Base-by-base conservation (phyloP, 2,329 filamentous ascomycete genomes). In the Colletotrichum plurivorum region DNA sequence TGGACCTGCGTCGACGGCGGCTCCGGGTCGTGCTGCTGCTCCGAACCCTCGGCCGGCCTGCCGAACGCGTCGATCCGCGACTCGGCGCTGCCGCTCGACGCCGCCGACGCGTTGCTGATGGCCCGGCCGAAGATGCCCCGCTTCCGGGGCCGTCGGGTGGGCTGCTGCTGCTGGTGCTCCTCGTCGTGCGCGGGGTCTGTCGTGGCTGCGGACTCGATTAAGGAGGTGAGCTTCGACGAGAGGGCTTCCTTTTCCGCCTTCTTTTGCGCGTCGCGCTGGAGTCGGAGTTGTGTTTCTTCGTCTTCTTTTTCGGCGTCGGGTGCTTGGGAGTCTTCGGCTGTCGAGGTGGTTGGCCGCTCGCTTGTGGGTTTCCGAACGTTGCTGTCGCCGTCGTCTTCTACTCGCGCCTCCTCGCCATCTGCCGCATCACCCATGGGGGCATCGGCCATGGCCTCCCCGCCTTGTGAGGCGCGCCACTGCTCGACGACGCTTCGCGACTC, bases 101-200 rank as follows among this genome's bases (percentile, higher is more conserved):
- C 80, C 1, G 84, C 84, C 2, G 88, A 90, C 3, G 83, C 83
- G 73, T 89, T 90, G 78, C 87, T 89, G 31, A 87, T 78, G 3
- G 87, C 89, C 12, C 89, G 85, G 5, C 89, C 89, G 3, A 90
- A 79, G 64, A 90, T 85, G 62, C 84, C 81, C 12, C 87, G 84
- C 59, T 83, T 80, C 1, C 83, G 79, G 16, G 79, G 77, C 8
- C 55, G 72, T 18, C 75, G 70, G 10, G 22, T 25, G 22, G 31
- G 18, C 16, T 55, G 67, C 13, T 46, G 62, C 20, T 58, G 58
- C 31, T 59, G 51, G 63, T n/a, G 67, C 67, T 71, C 75, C 71
- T 48, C 48, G 46, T 49, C 66, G 56, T 54, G 66, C 20, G 71
- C 72, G 31, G 31, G 31, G 13, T 69, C 67, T 7, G 70, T 66